Evolutionary conservation across 2,329 filamentous ascomycete species (phyloP).

Genomic region (Sporothrix brasiliensis): DNA sequence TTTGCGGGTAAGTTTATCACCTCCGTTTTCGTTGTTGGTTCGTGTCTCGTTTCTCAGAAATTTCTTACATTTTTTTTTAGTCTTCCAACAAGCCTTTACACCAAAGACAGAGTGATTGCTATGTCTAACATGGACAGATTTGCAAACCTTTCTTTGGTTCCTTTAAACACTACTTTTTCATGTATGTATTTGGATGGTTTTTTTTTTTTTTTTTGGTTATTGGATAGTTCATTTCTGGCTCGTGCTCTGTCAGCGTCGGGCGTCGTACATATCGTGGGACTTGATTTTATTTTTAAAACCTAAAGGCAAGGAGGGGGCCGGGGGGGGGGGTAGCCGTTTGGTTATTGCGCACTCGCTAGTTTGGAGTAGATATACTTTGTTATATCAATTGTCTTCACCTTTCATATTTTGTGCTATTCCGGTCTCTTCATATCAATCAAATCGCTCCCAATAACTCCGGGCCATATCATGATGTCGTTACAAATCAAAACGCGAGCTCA

Average conservation of each 20-base stretch:
- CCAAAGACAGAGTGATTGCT: neutral
- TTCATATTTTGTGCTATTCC: neutral
- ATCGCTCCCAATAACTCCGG: neutral
- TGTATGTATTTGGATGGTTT: neutral
- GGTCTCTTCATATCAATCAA: neutral
- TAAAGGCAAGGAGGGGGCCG: neutral
- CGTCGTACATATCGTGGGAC: neutral
- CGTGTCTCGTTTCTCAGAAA: neutral
- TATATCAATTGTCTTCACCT: neutral
- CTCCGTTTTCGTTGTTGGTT: neutral
- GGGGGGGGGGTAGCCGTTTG: too few relatives aligned
- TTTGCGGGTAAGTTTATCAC: neutral
- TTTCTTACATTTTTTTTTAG: neutral
- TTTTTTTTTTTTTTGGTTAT: neutral
- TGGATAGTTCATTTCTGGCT: neutral
- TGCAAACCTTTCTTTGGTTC: neutral
- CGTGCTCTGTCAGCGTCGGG: neutral
- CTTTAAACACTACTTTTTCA: neutral
- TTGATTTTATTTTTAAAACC: neutral
- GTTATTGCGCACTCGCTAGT: too few relatives aligned
- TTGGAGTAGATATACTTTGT: neutral
- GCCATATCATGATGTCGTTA: conserved; percentile 9
- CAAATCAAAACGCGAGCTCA: neutral
- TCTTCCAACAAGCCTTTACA: neutral
- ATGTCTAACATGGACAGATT: neutral